Percentiles rank a stretch among this genome's conserved stretches.
Evolutionary conservation across 176 grass and related monocot species (phyloP).

Genomic region (Aegilops sharonensis): DNA sequence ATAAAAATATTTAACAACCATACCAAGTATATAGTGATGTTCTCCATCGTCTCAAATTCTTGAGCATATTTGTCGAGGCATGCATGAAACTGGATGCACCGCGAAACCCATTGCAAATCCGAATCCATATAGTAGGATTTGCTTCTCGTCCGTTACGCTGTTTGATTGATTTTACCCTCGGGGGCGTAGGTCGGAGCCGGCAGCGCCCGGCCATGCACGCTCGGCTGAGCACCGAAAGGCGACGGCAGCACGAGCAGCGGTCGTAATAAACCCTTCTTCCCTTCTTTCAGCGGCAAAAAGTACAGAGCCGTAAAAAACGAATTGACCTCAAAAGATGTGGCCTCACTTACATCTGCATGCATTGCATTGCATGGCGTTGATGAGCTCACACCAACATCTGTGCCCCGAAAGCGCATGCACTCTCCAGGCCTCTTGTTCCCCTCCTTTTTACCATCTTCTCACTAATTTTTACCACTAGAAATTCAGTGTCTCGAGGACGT

Average conservation of each 20-base stretch:
- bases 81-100: too few species aligned
- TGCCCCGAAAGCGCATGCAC: slow-evolving; percentile 28
- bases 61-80: too few species aligned
- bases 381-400: slow-evolving; percentile 43
- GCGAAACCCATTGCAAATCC: too few species aligned
- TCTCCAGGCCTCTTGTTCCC: slow-evolving; percentile 32
- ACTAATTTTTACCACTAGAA: too few species aligned
- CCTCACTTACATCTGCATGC: not conserved
- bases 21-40: too few species aligned
- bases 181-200: not conserved
- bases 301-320: not conserved
- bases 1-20: too few species aligned
- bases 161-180: not conserved
- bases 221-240: slow-evolving; percentile 37
- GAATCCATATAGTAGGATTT: too few species aligned
- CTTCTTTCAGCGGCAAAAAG: slow-evolving; percentile 7
- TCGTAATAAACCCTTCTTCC: not conserved
- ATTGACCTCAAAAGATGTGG: slow-evolving; percentile 40
- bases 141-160: too few species aligned
- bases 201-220: slow-evolving; percentile 36
- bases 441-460: too few species aligned
- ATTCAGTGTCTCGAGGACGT: not conserved
- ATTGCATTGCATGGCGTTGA: not conserved
- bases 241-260: not conserved
- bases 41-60: too few species aligned